Base-by-base conservation (phyloP, 768 basidiomycete genomes). In the Russula abietina region DNA sequence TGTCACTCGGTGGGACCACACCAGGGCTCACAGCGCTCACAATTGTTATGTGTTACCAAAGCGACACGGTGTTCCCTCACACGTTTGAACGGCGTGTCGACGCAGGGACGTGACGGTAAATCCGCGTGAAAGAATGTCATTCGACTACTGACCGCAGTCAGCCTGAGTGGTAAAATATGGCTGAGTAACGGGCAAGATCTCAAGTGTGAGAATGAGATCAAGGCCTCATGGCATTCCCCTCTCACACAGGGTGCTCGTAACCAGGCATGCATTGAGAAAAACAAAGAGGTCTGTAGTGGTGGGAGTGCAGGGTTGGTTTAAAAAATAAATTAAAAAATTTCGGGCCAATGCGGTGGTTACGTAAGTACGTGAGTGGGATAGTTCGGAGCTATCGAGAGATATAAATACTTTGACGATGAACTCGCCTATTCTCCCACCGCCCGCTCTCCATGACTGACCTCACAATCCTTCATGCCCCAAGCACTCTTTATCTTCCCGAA, bases 391-490 rank as follows among this genome's bases (percentile, higher is more conserved):
- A 30, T 30, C 28, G 5, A 30, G 28, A 39, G 43, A 12, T 46
- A 46, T 46, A 46, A 46, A 46, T 46, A 46, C 0, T 3, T 4
- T 12, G 0, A 3, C 1, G 9, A 10, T 45, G 43, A 3, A 1
- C 41, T 14, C 43, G 3, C 45, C 11, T 39, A 39, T 7, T 46
- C 0, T n/a, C 43, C 43, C 16, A 46, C n/a, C n/a, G 24, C 22
- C n/a, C 45, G n/a, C 22, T 46, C 22, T 12, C 19, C 17, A 64
- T 64, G 63, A 45, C 59, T 30, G 63, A 64, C 50, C 63, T 64
- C 49, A 64, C 58, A 28, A 50, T 54, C 38, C 24, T 64, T n/a
- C 58, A 45, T 38, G 22, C 58, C 17, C 58, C 63, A 4, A 55
- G 53, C 54, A 55, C 58, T 43, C 63, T 64, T 43, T 60, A 55